Base-by-base conservation (phyloP, 2,329 filamentous ascomycete species). In the Curvularia sp. region DNA sequence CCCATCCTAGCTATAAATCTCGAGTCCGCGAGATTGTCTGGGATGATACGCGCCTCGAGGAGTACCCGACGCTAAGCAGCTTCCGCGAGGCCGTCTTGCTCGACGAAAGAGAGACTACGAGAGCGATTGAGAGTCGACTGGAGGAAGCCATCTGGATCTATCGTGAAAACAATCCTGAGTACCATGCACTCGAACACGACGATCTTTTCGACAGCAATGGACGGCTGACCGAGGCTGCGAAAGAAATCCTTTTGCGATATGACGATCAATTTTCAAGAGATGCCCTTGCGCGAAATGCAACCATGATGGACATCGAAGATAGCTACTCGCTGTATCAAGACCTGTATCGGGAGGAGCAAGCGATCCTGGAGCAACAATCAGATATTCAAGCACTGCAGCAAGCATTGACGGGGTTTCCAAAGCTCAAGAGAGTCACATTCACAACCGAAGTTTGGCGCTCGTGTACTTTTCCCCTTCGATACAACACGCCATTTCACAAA, bases 401-500 rank as follows among this genome's bases (percentile, higher is more conserved):
- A 41, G 77, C 69, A 2, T 27, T 80, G 2, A 41, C 61, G 10
- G 69, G 63, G 3, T 80, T 81, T 42, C 74, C 77, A 0, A 67
- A 65, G 2, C 63, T 82, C 2, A 69, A 55, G 32, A 73, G 71
- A 42, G 63, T 83, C 8, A 79, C 69, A 0, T 55, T 82, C 12
- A 81, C 80, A 3, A 75, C 75, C 6, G 76, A 77, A 1, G 67
- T 77, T 0, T 80, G 81, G 59, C 77, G 77, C 0, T 64, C 64
- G 10, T 64, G 68, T 42, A 55, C 75, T 0, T 73, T 75, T n/a
- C 48, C 55, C 0, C 80, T 80, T 0, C 55, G 74, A 0, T 81
- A 81, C 49, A 59, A 77, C 19, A 81, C 80, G 0, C 80, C 80
- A 1, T 78, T 78, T 65, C 78, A 80, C 28, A 77, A 79, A 5